A percentile compares a stretch with the other conserved stretches of the same genome.
These are phyloP conservation scores for Ophiostoma montium DNA, from an alignment of 2,329 filamentous ascomycete species.

Conservation along the genomic window DNA sequence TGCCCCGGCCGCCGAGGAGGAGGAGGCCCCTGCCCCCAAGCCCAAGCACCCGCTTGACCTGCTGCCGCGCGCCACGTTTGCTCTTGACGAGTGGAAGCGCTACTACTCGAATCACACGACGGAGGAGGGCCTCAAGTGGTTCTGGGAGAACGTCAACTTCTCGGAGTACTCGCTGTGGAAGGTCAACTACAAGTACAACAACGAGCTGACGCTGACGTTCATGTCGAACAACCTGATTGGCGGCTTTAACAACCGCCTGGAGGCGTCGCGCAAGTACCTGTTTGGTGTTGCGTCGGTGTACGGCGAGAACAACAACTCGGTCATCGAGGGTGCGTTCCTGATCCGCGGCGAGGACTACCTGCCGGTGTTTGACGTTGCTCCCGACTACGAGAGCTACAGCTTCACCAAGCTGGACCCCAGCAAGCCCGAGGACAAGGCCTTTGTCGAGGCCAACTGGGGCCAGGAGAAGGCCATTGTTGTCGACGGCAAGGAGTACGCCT, in stretches of 20 bases:
- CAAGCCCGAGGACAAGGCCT: constrained; percentile 73
- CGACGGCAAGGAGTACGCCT: constrained; percentile 77
- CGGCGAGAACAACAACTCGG: constrained; percentile 73
- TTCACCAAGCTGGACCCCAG: constrained; percentile 92
- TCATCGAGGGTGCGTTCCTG: constrained; percentile 88
- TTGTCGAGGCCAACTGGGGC: constrained; percentile 75
- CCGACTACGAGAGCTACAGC: constrained; percentile 90
- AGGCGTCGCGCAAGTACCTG: constrained; percentile 94
- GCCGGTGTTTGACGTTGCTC: constrained; percentile 90
- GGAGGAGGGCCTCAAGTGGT: constrained; percentile 77
- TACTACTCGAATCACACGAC: constrained; percentile 96
- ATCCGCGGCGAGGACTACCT: constrained; percentile 78
- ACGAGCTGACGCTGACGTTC: constrained; percentile 93
- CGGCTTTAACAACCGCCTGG: constrained; percentile 94
- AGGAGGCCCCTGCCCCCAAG: constrained; percentile 50
- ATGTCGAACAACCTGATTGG: constrained; percentile 98
- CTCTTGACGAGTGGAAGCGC: constrained; percentile 96
- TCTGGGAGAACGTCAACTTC: constrained; percentile 93
- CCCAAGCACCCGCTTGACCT: constrained; percentile 90
- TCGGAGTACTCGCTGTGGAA: constrained; percentile 94
- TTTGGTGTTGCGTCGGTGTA: constrained; percentile 87
- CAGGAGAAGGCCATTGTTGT: constrained; percentile 77
- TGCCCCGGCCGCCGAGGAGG: constrained; percentile 35
- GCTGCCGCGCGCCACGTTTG: constrained; percentile 64
- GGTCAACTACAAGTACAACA: constrained; percentile 97